A percentile compares a stretch with the other conserved stretches of the same genome.
These are phyloP conservation scores for Codiaeum variegatum DNA, from an alignment of 441 rosid species.

Conservation along the genomic window DNA sequence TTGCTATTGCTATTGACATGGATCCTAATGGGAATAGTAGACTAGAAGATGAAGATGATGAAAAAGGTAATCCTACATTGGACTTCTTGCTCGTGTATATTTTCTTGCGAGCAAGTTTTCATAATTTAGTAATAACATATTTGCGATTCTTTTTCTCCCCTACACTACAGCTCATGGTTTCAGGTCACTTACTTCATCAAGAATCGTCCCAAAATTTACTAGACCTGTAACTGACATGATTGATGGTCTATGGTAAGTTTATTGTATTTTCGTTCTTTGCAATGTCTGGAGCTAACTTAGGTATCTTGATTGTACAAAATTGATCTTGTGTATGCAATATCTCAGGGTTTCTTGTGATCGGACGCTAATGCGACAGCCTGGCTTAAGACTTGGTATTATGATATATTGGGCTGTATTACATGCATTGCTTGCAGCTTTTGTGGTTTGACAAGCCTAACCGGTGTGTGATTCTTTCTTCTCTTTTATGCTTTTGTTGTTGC, in stretches of 20 bases:
- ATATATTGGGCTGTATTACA: slow-evolving; percentile 90
- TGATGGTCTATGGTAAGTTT: slow-evolving; percentile 83
- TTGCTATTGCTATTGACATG: slow-evolving; percentile 78
- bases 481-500: neutral
- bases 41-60: slow-evolving; percentile 92
- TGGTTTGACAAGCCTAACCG: slow-evolving; percentile 50
- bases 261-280: slow-evolving; percentile 15
- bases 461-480: slow-evolving; percentile 31
- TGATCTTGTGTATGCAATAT: slow-evolving; percentile 9
- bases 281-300: neutral
- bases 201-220: slow-evolving; percentile 78
- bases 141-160: slow-evolving; percentile 16
- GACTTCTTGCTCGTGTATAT: neutral
- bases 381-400: slow-evolving; percentile 82
- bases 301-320: slow-evolving; percentile 11
- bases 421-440: slow-evolving; percentile 66
- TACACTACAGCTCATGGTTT: slow-evolving; percentile 74
- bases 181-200: slow-evolving; percentile 85
- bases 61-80: slow-evolving; percentile 62
- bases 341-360: slow-evolving; percentile 97
- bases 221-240: slow-evolving; percentile 80
- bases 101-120: neutral
- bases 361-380: slow-evolving; percentile 91
- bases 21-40: slow-evolving; percentile 44
- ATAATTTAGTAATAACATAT: neutral